Evolutionary conservation across 2,329 filamentous ascomycete genomes (phyloP), one percentile per base, ranked within the genome.

Genomic region (Thermothelomyces thermophilus): DNA sequence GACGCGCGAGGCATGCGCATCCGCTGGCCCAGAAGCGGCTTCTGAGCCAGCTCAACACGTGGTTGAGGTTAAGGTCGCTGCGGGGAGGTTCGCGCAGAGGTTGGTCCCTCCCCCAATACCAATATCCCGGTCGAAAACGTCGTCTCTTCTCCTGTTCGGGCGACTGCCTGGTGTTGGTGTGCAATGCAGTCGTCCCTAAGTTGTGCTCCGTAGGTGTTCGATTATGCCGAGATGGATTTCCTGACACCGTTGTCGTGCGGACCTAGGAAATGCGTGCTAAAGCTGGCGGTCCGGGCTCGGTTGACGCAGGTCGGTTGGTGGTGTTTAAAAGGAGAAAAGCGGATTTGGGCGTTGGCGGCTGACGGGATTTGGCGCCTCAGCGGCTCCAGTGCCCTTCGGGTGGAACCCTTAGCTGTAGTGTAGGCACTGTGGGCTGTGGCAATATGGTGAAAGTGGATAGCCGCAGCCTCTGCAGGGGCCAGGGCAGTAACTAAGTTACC

Each of bases 1-100:
- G 76, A 71, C 64, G 71, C 74, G 66, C 78, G 78, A 81, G 78
- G 77, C 78, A 82, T 82, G 75, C 75, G 64, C 64, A 66, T 67
- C 62, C 66, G 61, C 63, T 61, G 66, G 67, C 69, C 66, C 69
- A 70, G 68, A 71, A 71, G 61, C 59, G 46, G 61, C 64, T 70
- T 69, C 69, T 67, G 69, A 70, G 68, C 69, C 69, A 71, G 70
- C 63, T 57, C 54, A 56, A 53, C 50, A 54, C 52, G 49, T 46
- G 41, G 42, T 41, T 36, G 51, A 42, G 45, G 17, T 44, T 41
- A 36, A 24, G 26, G 28, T 30, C 50, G 42, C 20, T 30, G 44
- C 34, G 14, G 24, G 10, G 26, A 20, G 26, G 16, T 22, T 26
- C 6, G 48, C 44, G 43, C 40, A 19, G 16, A 22, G n/a, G 41